Percentiles rank a stretch among this genome's conserved stretches.
These are phyloP conservation scores for Aspergillus costaricaensis DNA, from an alignment of 2,329 filamentous ascomycete genomes.

Conservation along the genomic window DNA sequence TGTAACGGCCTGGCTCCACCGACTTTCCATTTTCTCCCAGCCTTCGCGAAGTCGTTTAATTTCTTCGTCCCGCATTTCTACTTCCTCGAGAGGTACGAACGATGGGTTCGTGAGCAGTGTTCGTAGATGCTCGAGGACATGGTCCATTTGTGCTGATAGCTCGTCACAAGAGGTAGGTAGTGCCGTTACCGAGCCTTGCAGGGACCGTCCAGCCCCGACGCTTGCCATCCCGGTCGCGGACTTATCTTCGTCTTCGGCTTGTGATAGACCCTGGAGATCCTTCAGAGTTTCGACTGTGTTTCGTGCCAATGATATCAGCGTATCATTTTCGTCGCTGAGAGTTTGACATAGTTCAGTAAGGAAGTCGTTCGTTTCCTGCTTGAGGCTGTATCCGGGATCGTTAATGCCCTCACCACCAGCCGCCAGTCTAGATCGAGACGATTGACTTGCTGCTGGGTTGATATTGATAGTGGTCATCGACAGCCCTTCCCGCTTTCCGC, in stretches of 20 bases:
- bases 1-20: slow-evolving; percentile 85
- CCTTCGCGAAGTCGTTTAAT: slow-evolving; percentile 79
- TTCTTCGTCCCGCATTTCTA: slow-evolving; percentile 88
- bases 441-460: slow-evolving; percentile 43
- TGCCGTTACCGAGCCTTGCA: slow-evolving; percentile 40
- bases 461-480: slow-evolving; percentile 53
- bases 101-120: slow-evolving; percentile 90
- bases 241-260: slow-evolving; percentile 33
- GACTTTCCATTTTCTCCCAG: slow-evolving; percentile 89
- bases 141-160: slow-evolving; percentile 71
- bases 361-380: slow-evolving; percentile 87
- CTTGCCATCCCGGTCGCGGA: slow-evolving; percentile 29
- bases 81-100: slow-evolving; percentile 93
- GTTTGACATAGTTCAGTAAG: slow-evolving; percentile 79
- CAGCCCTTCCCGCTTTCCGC: slow-evolving; percentile 58
- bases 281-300: slow-evolving; percentile 71
- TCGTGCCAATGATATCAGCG: slow-evolving; percentile 70
- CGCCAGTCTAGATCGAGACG: slow-evolving; percentile 28
- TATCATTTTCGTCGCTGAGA: slow-evolving; percentile 90
- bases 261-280: slow-evolving; percentile 55
- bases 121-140: slow-evolving; percentile 76
- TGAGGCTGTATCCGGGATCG: slow-evolving; percentile 67
- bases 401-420: slow-evolving; percentile 48
- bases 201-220: slow-evolving; percentile 24
- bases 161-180: slow-evolving; percentile 66